Evolutionary conservation across 2,329 filamentous ascomycete species (phyloP).

Genomic region (Rhynchosporium graminicola): DNA sequence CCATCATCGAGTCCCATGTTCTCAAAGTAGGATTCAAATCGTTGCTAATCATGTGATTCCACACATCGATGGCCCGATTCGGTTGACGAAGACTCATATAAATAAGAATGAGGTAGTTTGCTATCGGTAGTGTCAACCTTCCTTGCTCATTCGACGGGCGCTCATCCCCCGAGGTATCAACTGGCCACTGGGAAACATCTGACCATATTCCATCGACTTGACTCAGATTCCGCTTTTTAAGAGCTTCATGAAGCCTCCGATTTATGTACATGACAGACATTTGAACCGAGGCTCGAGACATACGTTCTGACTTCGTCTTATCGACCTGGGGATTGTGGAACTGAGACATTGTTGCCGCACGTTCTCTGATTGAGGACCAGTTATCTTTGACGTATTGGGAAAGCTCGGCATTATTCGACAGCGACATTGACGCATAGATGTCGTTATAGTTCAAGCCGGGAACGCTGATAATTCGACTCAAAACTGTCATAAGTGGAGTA

Average conservation of each 20-base stretch:
- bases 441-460: constrained; percentile 17
- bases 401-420: constrained; percentile 14
- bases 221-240: constrained; percentile 28
- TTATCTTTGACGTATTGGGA: constrained; percentile 27
- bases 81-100: constrained; percentile 48
- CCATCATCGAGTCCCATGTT: constrained; percentile 74
- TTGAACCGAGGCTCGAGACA: background rate
- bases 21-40: constrained; percentile 59
- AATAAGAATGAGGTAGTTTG: constrained; percentile 48
- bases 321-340: background rate
- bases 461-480: constrained; percentile 23
- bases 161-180: constrained; percentile 11
- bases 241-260: constrained; percentile 32
- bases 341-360: constrained; percentile 8
- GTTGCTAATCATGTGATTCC: constrained; percentile 56
- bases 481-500: constrained; percentile 2
- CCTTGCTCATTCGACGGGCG: constrained; percentile 14
- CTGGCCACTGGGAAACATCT: constrained; percentile 32
- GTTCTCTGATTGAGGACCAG: constrained; percentile 25
- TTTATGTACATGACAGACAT: constrained; percentile 18
- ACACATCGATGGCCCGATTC: constrained; percentile 52
- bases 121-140: constrained; percentile 39
- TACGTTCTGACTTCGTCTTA: background rate
- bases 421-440: constrained; percentile 10
- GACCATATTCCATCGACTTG: constrained; percentile 34